These are phyloP conservation scores for Stromatinia cepivora DNA, from an alignment of 2,329 filamentous ascomycete genomes.

Conservation along the genomic window DNA sequence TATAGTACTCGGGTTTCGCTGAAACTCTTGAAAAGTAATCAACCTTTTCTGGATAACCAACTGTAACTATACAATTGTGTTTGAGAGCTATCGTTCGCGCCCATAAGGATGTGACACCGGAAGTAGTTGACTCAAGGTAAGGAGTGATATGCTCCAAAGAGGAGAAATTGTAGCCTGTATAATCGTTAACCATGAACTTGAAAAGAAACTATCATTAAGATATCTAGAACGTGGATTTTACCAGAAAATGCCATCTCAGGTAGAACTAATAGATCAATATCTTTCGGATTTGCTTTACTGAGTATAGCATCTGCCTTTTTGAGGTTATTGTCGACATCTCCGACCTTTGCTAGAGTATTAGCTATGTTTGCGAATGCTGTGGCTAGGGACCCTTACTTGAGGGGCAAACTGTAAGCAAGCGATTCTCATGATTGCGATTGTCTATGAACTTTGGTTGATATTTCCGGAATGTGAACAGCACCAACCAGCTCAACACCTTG, in stretches of 20 bases:
- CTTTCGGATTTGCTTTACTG: conserved; percentile 49
- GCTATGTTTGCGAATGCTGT: neutral
- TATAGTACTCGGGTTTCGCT: conserved; percentile 53
- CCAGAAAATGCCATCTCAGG: conserved; percentile 77
- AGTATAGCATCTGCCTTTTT: conserved; percentile 66
- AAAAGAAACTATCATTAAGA: neutral
- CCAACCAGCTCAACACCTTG: neutral
- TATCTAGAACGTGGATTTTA: conserved; percentile 40
- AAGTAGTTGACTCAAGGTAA: conserved; percentile 64
- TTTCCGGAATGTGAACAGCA: neutral
- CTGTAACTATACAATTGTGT: conserved; percentile 65
- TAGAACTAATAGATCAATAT: conserved; percentile 70
- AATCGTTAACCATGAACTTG: neutral
- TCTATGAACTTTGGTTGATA: neutral
- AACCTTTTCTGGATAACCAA: conserved; percentile 73
- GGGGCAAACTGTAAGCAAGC: conserved; percentile 70
- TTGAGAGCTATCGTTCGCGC: conserved; percentile 65
- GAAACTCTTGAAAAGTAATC: conserved; percentile 54
- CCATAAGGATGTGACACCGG: conserved; percentile 71
- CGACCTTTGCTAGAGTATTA: conserved; percentile 50
- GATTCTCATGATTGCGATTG: conserved; percentile 57
- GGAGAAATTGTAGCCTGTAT: conserved; percentile 69
- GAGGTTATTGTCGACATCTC: conserved; percentile 69
- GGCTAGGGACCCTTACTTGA: conserved; percentile 48
- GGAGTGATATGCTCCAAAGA: conserved; percentile 66